Conservation (phyloP, 2,329 filamentous ascomycete species). For the Magnaporthiopsis incrustans region DNA sequence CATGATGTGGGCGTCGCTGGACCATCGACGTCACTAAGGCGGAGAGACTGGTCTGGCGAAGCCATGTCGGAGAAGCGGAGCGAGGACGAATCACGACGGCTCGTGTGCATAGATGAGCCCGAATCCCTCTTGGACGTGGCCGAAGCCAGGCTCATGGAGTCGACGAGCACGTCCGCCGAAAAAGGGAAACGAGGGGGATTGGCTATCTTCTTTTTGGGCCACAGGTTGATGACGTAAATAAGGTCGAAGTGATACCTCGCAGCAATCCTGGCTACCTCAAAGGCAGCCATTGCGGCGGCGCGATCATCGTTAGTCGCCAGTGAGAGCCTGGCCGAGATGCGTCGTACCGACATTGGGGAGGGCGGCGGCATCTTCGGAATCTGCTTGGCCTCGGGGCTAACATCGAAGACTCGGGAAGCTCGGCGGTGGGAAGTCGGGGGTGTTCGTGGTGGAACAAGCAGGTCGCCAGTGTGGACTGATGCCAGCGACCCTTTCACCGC, state of each 20-base stretch:
- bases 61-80: background rate
- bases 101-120: background rate
- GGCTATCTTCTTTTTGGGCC: slow-evolving; percentile 30
- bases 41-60: background rate
- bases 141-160: slow-evolving; percentile 8
- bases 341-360: slow-evolving; percentile 32
- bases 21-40: background rate
- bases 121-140: too few relatives aligned
- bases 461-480: background rate
- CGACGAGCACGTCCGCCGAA: slow-evolving; percentile 2
- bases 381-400: background rate
- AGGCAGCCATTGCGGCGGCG: slow-evolving; percentile 40
- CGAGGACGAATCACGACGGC: background rate
- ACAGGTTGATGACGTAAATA: slow-evolving; percentile 51
- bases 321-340: slow-evolving; percentile 1
- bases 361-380: slow-evolving; percentile 29
- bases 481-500: too few relatives aligned
- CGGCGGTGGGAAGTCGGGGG: slow-evolving; percentile 1
- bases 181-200: slow-evolving; percentile 6
- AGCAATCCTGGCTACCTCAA: slow-evolving; percentile 48
- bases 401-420: slow-evolving; percentile 7
- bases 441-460: slow-evolving; percentile 9
- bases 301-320: slow-evolving; percentile 1
- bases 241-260: slow-evolving; percentile 49
- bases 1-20: background rate